These are phyloP conservation scores for Tillandsia fasciculata DNA, from an alignment of 176 grass and related monocot species.

Conservation along the genomic window DNA sequence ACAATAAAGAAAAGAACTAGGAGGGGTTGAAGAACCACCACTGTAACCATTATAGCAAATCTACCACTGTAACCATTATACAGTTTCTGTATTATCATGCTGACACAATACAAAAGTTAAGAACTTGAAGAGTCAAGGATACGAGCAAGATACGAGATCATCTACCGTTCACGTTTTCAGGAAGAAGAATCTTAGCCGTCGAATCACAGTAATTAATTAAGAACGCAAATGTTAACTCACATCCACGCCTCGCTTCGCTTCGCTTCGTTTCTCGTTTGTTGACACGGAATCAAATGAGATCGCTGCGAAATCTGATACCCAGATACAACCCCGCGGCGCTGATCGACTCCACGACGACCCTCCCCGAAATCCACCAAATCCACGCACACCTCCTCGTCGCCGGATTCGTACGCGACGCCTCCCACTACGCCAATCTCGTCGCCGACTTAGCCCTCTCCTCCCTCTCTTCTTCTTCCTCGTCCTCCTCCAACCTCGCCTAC, in stretches of 20 bases:
- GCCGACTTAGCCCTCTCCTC: slow-evolving; percentile 28
- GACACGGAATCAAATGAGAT: neutral
- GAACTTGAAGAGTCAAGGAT: too few relatives aligned
- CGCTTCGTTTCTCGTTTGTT: neutral
- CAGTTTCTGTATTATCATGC: too few relatives aligned
- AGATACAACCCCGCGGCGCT: slow-evolving; percentile 10
- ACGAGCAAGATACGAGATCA: too few relatives aligned
- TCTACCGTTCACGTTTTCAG: too few relatives aligned
- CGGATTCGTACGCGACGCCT: slow-evolving; percentile 24
- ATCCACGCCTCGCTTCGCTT: neutral
- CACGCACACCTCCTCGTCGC: slow-evolving; percentile 50
- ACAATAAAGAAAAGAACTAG: too few relatives aligned
- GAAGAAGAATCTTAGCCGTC: too few relatives aligned
- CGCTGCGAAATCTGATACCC: slow-evolving; percentile 1
- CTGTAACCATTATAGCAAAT: too few relatives aligned
- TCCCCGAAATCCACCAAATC: slow-evolving; percentile 38
- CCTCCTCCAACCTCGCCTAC: slow-evolving; percentile 23
- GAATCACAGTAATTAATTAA: neutral
- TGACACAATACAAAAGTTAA: too few relatives aligned
- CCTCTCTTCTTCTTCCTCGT: too few relatives aligned
- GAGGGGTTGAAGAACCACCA: too few relatives aligned
- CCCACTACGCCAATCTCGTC: slow-evolving; percentile 20
- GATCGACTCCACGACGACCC: slow-evolving; percentile 21
- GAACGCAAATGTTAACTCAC: neutral
- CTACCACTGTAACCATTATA: too few relatives aligned